These are phyloP conservation scores for Rosa lucieae DNA, from an alignment of 306 rosid genomes.

Conservation along the genomic window DNA sequence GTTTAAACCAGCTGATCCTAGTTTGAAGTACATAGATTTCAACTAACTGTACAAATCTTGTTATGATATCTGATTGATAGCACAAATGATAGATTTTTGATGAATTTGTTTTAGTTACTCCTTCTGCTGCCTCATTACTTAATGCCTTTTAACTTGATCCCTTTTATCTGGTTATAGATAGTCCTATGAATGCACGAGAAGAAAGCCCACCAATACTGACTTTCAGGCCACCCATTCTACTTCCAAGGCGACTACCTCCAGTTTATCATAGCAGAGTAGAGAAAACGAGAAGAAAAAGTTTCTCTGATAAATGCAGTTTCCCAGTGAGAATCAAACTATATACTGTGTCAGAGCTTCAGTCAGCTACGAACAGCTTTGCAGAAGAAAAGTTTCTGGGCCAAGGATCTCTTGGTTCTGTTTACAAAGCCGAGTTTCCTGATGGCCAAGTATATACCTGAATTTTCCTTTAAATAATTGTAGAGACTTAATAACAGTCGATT, in stretches of 20 bases:
- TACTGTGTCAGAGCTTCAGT: conserved; percentile 74
- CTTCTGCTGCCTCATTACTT: neutral
- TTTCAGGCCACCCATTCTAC: conserved; percentile 49
- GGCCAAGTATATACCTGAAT: conserved; percentile 55
- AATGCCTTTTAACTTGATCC: neutral
- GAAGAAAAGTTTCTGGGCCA: conserved; percentile 73
- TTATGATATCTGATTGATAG: neutral
- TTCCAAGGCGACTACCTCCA: conserved; percentile 58
- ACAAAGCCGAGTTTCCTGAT: conserved; percentile 78
- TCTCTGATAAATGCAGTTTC: conserved; percentile 53
- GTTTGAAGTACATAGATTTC: neutral
- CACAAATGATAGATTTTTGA: neutral
- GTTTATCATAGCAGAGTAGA: conserved; percentile 46
- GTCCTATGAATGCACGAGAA: conserved; percentile 38
- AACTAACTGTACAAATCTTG: neutral
- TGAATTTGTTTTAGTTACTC: conserved; percentile 14
- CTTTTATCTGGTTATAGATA: conserved; percentile 30
- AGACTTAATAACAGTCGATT: conserved; percentile 17
- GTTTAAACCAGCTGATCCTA: neutral
- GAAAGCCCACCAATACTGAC: conserved; percentile 52
- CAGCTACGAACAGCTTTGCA: conserved; percentile 69
- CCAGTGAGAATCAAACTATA: conserved; percentile 59
- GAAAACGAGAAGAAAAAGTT: conserved; percentile 56
- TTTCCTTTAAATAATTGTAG: neutral
- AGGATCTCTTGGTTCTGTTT: conserved; percentile 90